A percentile compares a stretch with the other conserved stretches of the same genome.
These are phyloP conservation scores for apple (Malus domestica) DNA, from an alignment of 306 rosid genomes.

Conservation along the genomic window ASM211411v1 NC_041801.1:14176501-14177000, in stretches of 20 bases:
- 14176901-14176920: constrained; percentile 79
- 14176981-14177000: background rate
- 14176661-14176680: background rate
- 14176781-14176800: background rate
- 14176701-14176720: background rate
- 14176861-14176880: constrained; percentile 98
- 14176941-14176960: background rate
- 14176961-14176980: background rate
- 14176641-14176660: background rate
- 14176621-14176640: background rate
- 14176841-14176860: constrained; percentile 86
- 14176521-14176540: constrained; percentile 96
- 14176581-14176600: background rate
- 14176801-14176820: constrained; percentile 60
- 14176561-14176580: constrained; percentile 84
- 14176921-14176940: constrained; percentile 4
- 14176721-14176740: background rate
- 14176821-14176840: constrained; percentile 71
- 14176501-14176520: constrained; percentile 92
- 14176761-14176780: background rate
- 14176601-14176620: background rate
- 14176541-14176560: constrained; percentile 95
- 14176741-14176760: background rate
- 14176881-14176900: constrained; percentile 86
- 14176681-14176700: background rate